Evolutionary conservation across 139 green algal species (phyloP), one percentile per base, ranked within the genome.

Genomic region (Marvania coccoides): DNA sequence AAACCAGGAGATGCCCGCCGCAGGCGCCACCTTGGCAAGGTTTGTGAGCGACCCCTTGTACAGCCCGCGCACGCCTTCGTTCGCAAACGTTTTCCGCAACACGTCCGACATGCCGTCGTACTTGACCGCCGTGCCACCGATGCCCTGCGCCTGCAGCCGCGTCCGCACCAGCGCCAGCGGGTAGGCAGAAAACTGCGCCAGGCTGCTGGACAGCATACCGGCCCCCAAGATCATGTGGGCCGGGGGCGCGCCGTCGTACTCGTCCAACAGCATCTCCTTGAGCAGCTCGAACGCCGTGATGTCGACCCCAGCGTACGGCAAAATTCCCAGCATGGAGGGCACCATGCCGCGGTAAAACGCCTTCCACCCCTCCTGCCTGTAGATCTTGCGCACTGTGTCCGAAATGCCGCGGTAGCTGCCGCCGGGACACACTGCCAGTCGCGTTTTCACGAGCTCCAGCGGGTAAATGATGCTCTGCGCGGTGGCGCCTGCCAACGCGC

Each of bases 271-370:
- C 13, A 71, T 46, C 56, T 94, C 76, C 58, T 93, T 94, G 6
- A 96, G 63, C 26, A 94, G 73, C 77, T 95, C 85, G 75, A 96
- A 95, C 31, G 84, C 67, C 5, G 83, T 79, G 39, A 96, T 95
- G 80, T 96, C 90, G 6, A 92, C 83, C 0, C 90, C 90, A 15
- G 90, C 90, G 57, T 94, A 96, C 4, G 90, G 90, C 57, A 96
- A 66, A 65, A 96, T 95, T 45, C 90, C 90, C 8, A 88, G 55
- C 84, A 89, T 87, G 23, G 82, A 89, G 7, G 89, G 89, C 24
- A 69, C 47, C 3, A 95, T 31, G 38, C 90, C 90, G 30, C 86
- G 68, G 81, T 95, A 95, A 59, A 96, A 94, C 3, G 85, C 79
- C 5, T 33, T 48, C 5, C 76, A 38, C 13, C 90, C 90, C 69